A percentile compares a stretch with the other conserved stretches of the same genome.
These are phyloP conservation scores for Ogataea glucozyma DNA, from an alignment of 805 yeast genomes.

Conservation along the genomic window DNA sequence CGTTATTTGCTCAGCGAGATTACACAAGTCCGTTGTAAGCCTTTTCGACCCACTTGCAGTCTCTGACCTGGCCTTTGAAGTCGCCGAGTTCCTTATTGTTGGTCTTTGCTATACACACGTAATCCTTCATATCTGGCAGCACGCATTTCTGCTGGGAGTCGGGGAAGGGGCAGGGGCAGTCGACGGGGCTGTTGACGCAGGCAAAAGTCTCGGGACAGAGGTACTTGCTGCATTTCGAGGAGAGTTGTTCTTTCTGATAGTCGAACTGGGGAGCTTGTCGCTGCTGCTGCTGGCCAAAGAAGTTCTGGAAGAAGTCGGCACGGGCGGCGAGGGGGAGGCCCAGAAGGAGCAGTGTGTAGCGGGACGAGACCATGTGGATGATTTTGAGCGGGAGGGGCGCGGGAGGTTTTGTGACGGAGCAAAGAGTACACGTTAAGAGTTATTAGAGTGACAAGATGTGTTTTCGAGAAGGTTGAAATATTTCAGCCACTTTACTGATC, in stretches of 20 bases:
- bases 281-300: constrained; percentile 32
- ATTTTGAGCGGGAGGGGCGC: no score
- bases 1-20: no score
- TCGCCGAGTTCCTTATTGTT: constrained; percentile 36
- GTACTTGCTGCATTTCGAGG: constrained; percentile 58
- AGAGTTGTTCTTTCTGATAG: constrained; percentile 41
- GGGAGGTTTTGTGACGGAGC: no score
- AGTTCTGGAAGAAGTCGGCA: constrained; percentile 28
- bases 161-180: constrained; percentile 92
- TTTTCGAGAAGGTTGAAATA: no score
- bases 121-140: constrained; percentile 64
- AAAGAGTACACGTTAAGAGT: no score
- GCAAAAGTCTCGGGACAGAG: constrained; percentile 80
- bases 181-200: constrained; percentile 68
- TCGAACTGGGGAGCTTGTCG: constrained; percentile 37
- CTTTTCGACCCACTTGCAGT: constrained; percentile 81
- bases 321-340: constrained; percentile 7
- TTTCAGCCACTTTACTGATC: no score
- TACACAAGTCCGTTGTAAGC: constrained; percentile 63
- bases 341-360: constrained; percentile 11
- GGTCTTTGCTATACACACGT: constrained; percentile 83
- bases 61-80: constrained; percentile 54
- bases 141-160: constrained; percentile 80
- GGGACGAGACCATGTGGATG: not conserved
- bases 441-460: no score